Conservation (phyloP, 2,329 filamentous ascomycete species). For the Setomelanomma holmii region DNA sequence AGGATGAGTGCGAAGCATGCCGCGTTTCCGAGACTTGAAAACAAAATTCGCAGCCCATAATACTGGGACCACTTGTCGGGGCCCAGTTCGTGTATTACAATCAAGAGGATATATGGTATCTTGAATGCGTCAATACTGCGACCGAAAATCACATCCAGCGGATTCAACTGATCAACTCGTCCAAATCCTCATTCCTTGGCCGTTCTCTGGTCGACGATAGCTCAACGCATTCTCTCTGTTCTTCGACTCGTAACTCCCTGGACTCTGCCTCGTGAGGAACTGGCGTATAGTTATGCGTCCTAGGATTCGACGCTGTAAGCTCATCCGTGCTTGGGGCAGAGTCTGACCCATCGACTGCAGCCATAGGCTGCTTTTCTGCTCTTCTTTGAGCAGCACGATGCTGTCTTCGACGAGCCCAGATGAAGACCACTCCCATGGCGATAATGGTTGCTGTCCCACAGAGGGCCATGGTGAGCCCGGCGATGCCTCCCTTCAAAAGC, state of each 20-base stretch:
- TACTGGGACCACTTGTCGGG: no score
- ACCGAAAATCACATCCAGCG: no score
- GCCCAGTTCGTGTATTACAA: no score
- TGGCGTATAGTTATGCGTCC: not conserved
- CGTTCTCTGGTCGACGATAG: not conserved
- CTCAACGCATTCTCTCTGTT: not conserved
- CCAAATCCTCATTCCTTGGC: not conserved
- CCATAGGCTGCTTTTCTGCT: not conserved
- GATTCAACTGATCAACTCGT: not conserved
- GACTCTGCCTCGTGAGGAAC: not conserved
- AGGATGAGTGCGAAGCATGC: no score
- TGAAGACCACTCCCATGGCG: not conserved
- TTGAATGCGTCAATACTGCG: no score
- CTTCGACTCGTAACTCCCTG: not conserved
- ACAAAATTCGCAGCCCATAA: no score
- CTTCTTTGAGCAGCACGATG: not conserved
- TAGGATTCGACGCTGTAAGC: not conserved
- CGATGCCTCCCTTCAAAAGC: not conserved
- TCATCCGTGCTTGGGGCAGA: not conserved
- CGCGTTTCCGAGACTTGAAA: no score
- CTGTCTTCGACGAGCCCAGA: not conserved
- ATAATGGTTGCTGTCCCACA: not conserved
- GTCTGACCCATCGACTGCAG: not conserved
- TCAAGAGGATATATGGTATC: no score
- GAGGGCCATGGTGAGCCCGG: not conserved